Percentiles rank a stretch among this genome's conserved stretches.
Evolutionary conservation across 2,329 filamentous ascomycete species (phyloP).

Genomic region (Davidsoniella eucalypti): DNA sequence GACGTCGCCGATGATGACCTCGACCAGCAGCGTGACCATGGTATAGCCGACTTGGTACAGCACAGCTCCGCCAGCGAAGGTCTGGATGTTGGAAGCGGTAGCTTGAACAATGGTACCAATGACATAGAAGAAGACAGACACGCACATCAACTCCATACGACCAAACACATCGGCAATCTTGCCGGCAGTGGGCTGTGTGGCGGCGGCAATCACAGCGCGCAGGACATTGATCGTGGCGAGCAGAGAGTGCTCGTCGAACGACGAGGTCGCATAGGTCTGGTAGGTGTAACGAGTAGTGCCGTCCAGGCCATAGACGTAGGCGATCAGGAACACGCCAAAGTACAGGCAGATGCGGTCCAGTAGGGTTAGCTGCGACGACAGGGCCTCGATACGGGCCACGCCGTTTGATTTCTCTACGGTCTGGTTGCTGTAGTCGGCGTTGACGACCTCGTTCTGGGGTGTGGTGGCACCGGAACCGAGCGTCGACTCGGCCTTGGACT

Average conservation of each 20-base stretch:
- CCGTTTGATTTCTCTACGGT: constrained; percentile 27
- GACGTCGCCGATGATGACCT: constrained; percentile 47
- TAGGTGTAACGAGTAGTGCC: constrained; percentile 38
- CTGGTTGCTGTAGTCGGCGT: constrained; percentile 7
- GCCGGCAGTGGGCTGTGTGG: constrained; percentile 38
- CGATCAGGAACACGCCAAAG: constrained; percentile 42
- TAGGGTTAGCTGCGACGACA: constrained; percentile 34
- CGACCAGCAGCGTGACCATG: constrained; percentile 40
- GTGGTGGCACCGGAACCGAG: background rate
- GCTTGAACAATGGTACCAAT: constrained; percentile 41
- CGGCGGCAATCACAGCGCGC: constrained; percentile 41
- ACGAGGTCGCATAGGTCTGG: constrained; percentile 37
- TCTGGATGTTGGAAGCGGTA: constrained; percentile 27
- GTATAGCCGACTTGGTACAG: constrained; percentile 50
- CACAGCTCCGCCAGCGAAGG: constrained; percentile 40
- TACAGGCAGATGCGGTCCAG: constrained; percentile 41
- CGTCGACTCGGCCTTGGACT: too few relatives aligned
- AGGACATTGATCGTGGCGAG: constrained; percentile 41
- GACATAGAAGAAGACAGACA: constrained; percentile 46
- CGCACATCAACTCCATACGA: constrained; percentile 36
- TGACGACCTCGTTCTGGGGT: background rate
- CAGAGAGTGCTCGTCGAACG: constrained; percentile 35
- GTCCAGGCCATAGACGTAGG: constrained; percentile 48
- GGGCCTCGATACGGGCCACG: constrained; percentile 41
- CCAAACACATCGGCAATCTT: constrained; percentile 49